Evolutionary conservation across 129 eudicot species (phyloP), one percentile per base, ranked within the genome.

Genomic region (Daucus carota): DNA sequence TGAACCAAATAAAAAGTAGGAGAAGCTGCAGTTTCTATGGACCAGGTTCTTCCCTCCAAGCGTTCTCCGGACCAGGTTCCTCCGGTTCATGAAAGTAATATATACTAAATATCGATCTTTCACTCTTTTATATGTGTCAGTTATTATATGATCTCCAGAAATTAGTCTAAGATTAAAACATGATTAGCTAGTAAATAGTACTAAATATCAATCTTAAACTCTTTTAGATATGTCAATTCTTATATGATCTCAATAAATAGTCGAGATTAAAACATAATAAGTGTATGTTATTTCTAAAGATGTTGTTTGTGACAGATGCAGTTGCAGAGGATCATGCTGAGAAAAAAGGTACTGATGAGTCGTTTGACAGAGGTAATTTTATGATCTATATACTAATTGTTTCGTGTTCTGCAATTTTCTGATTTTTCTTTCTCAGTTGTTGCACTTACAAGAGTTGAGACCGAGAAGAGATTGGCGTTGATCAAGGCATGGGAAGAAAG

Each of bases 401-500:
- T 28, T 54, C 5, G 0, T 24, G 10, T 54, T 50, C 63, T n/a
- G n/a, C 4, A 11, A n/a, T 2, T 6, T 57, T 57, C 6, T 8
- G 0, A 1, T 17, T 5, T n/a, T 1, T 54, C n/a, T n/a, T 57
- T 9, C 40, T 36, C 65, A 57, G 65, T 57, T 57, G 65, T 31
- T 57, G 65, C 65, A 57, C 15, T n/a, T 9, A 24, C 65, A 10
- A 57, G 14, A 31, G 32, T 57, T 24, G 65, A 57, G 57, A 72
- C 79, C 26, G 91, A 90, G 85, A 90, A 88, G 82, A 86, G 76
- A 74, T 26, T 84, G 84, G 91, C 91, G 29, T 72, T 90, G 65
- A 77, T 90, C 69, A 90, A 80, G 76, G 96, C 96, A 38, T 90
- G 96, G 93, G 96, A 90, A 85, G 96, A 88, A 14, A 90, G 76